Evolutionary conservation across 2,329 filamentous ascomycete genomes (phyloP), one percentile per base, ranked within the genome.

Genomic region (Macrophomina tecta): DNA sequence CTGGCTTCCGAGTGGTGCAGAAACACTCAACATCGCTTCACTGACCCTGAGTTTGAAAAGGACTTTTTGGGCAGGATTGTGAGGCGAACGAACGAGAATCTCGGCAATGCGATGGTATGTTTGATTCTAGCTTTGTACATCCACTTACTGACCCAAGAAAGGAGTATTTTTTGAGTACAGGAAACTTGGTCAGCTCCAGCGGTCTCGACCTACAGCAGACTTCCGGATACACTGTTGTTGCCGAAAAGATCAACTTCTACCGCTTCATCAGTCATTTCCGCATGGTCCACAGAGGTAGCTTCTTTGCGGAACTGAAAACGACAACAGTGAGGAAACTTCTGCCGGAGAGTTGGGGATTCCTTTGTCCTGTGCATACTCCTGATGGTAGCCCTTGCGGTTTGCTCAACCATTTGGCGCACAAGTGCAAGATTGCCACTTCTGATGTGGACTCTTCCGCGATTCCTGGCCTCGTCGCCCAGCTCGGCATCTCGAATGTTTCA

Each of bases 221-320:
- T 0, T 95, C 94, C 12, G 95, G 95, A 69, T 99, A 97, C 79
- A 97, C 93, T 0, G 93, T 99, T 61, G 94, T 98, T 62, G 95
- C 95, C 2, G 95, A 99, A 78, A 98, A 98, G 85, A 94, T 99
- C 77, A 99, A 99, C 82, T 99, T 98, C 78, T 89, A 97, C 75
- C 92, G 95, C 74, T 99, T 98, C 82, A 97, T 99, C 82, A 95
- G 92, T 79, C 95, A 99, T 80, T 99, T 99, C 86, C 91, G 95
- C 72, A 97, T 97, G 93, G 93, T 99, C 67, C 95, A 99, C 82
- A 89, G 95, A 89, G 95, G 95, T 84, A 95, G 93, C 77, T 99
- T 99, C 86, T 99, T 99, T 78, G 95, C 95, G 3, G 92, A 98
- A 77, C 82, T 99, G 70, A 98, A 97, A 82, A 99, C 95, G 0